A percentile compares a stretch with the other conserved stretches of the same genome.
Evolutionary conservation across 371 early-diverging fungal species (phyloP).

Genomic region (Mucor velutinosus): DNA sequence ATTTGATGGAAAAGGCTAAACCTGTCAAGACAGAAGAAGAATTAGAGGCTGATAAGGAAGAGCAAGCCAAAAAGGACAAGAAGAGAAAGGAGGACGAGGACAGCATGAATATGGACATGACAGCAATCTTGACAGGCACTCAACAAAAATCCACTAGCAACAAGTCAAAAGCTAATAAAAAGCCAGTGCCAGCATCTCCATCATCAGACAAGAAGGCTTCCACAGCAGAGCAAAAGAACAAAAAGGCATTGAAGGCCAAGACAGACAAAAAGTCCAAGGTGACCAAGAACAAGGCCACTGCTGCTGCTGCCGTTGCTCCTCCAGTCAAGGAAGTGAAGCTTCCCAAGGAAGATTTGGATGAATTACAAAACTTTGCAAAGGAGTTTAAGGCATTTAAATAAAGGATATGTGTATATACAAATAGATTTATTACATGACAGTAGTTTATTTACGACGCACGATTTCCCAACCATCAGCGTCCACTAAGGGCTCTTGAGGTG

Average conservation of each 20-base stretch:
- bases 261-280: slow-evolving; percentile 18
- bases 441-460: slow-evolving; percentile 35
- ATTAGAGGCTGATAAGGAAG: slow-evolving; percentile 36
- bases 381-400: slow-evolving; percentile 25
- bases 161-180: slow-evolving; percentile 7
- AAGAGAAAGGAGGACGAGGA: slow-evolving; percentile 36
- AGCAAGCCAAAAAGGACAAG: slow-evolving; percentile 28
- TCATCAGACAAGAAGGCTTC: slow-evolving; percentile 7
- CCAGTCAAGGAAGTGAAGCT: slow-evolving; percentile 18
- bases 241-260: slow-evolving; percentile 7
- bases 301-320: neutral
- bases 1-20: slow-evolving; percentile 38
- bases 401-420: neutral
- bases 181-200: neutral
- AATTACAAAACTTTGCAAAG: slow-evolving; percentile 29
- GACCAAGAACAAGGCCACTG: slow-evolving; percentile 10
- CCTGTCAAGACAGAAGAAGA: slow-evolving; percentile 42
- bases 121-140: slow-evolving; percentile 22
- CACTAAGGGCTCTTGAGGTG: slow-evolving; percentile 39
- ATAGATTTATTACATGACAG: neutral
- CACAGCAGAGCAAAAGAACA: slow-evolving; percentile 3
- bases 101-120: slow-evolving; percentile 27
- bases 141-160: slow-evolving; percentile 13
- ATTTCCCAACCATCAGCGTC: slow-evolving; percentile 60
- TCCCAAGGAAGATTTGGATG: slow-evolving; percentile 30